Conservation (phyloP, 2,329 filamentous ascomycete genomes). For the Phialemoniopsis sp. region DNA sequence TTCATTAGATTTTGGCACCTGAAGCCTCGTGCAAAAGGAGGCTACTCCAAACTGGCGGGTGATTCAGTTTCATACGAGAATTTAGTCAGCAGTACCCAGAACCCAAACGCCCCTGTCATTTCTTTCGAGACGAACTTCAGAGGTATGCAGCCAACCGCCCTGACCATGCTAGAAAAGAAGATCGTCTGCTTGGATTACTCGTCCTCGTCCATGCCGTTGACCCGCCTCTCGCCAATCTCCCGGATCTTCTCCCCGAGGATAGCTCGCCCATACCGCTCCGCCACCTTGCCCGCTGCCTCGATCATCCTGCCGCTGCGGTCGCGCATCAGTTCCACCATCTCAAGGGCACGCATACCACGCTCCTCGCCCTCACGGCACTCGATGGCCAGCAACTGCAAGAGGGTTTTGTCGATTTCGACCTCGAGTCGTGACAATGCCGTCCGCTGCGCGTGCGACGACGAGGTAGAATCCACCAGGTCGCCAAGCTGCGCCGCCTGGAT, state of each 20-base stretch:
- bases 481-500: conserved; percentile 70
- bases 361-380: conserved; percentile 95
- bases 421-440: conserved; percentile 66
- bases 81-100: too few species aligned
- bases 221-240: conserved; percentile 70
- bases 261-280: conserved; percentile 74
- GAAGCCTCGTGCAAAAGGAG: too few species aligned
- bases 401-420: conserved; percentile 82
- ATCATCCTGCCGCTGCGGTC: conserved; percentile 86
- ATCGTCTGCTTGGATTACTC: conserved; percentile 2
- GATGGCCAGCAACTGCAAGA: conserved; percentile 81
- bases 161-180: neutral
- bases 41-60: too few species aligned
- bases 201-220: conserved; percentile 47
- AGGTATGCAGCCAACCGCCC: too few species aligned
- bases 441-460: conserved; percentile 61
- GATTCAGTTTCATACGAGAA: too few species aligned
- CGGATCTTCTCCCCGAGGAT: conserved; percentile 88
- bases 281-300: conserved; percentile 86
- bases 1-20: too few species aligned
- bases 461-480: conserved; percentile 60
- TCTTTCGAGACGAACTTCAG: too few species aligned
- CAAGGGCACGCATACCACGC: conserved; percentile 87
- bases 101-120: too few species aligned
- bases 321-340: conserved; percentile 81